Base-by-base conservation (phyloP, 2,329 filamentous ascomycete genomes). In the Xylariales sp. region DNA sequence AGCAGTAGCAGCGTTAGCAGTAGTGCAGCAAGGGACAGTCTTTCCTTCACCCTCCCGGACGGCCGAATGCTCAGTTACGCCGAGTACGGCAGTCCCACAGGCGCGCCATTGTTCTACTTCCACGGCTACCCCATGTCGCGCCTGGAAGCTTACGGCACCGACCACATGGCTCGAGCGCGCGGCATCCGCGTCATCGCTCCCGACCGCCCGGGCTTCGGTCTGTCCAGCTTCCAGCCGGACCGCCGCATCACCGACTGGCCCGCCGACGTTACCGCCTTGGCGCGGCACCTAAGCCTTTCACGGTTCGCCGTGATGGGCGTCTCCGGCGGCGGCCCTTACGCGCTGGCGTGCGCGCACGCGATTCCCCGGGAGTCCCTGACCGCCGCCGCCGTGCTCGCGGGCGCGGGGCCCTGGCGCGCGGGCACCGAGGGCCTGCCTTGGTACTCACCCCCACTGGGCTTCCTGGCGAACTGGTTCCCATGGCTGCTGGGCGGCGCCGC, bases 301-400 rank as follows among this genome's bases (percentile, higher is more conserved):
- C 43, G 54, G 5, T 74, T 69, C 48, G 57, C 60, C 12, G 53
- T 74, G 17, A 42, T 73, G 6, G 69, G 67, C 3, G 51, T 61
- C 5, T 69, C 64, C 0, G 70, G 69, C 6, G 71, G 71, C 15
- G 65, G 66, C 3, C 66, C 69, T 1, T 73, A 69, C 46, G 61
- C 62, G 2, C 48, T 73, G 10, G 69, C 69, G 18, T 74, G 69
- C 44, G 59, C 67, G 10, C 55, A 59, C 29, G 29, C 29, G 14
- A 7, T 30, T 8, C 29, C 29, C 8, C 7, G 12, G 12, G 29
- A 30, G 10, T 11, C 14, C 10, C 29, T 30, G 11, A 11, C 29
- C 8, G 16, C 29, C 8, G 29, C 15, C 16, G 29, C 10, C 29
- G 12, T 30, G 29, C 8, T 30, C 7, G 7, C 29, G 7, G 16